Evolutionary conservation across 371 early-diverging fungal species (phyloP).

Genomic region (Mortierella sp.): DNA sequence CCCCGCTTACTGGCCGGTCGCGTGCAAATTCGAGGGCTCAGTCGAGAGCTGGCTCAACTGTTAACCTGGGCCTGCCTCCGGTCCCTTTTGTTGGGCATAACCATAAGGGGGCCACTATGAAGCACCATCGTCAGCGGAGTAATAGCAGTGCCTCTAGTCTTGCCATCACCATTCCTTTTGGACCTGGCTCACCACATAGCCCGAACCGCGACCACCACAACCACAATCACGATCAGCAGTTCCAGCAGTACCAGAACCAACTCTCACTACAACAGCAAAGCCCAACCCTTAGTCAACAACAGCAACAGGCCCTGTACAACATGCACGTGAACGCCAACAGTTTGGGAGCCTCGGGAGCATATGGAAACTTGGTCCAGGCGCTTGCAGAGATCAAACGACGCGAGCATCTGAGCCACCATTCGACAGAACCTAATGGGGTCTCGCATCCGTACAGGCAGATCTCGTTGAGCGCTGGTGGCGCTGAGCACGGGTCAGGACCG

Average conservation of each 20-base stretch:
- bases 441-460: conserved; percentile 15
- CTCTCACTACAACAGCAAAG: conserved; percentile 28
- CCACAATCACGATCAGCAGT: conserved; percentile 2
- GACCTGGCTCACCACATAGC: background rate
- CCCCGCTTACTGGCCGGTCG: conserved; percentile 36
- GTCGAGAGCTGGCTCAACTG: conserved; percentile 28
- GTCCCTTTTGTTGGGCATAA: background rate
- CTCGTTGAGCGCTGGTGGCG: conserved; percentile 19
- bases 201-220: conserved; percentile 2
- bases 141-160: conserved; percentile 19
- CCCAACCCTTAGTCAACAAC: conserved; percentile 31
- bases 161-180: background rate
- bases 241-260: conserved; percentile 26
- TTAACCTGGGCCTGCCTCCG: conserved; percentile 9
- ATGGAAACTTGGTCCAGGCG: conserved; percentile 43
- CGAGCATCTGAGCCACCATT: conserved; percentile 9
- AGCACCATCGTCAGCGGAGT: background rate
- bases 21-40: conserved; percentile 20
- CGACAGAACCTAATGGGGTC: background rate
- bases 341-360: conserved; percentile 47
- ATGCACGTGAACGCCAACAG: conserved; percentile 55
- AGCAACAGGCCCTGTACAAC: conserved; percentile 42
- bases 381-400: conserved; percentile 45
- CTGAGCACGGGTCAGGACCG: background rate
- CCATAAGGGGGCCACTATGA: background rate